Base-by-base conservation (phyloP, 179 eudicot species). In the Silene coronaria region DNA sequence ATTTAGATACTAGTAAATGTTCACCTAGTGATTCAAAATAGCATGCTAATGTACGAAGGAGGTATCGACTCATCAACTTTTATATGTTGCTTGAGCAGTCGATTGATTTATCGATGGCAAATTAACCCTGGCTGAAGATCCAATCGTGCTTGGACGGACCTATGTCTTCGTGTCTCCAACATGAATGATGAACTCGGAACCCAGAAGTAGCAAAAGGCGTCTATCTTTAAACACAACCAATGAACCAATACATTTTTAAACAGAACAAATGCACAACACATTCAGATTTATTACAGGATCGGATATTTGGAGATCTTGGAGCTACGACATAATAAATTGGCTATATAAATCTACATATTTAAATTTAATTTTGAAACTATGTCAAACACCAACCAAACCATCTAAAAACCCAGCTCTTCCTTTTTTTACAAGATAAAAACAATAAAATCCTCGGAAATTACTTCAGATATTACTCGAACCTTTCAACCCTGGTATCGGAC, bases 311-410 rank as follows among this genome's bases (percentile, higher is more conserved):
- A 53, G 21, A 53, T 4, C 58, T 53, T 53, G 58, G 58, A 53
- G 58, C 58, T 53, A 53, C 58, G 58, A 21, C 58, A 53, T 53
- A 16, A 53, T 53, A 53, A 53, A 53, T 16, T 17, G 58, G 21
- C 78, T 73, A 77, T 51, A 68, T 77, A 46, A 74, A 70, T 81
- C 79, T 81, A 78, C 81, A 81, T 71, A 77, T 63, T 69, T 65
- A 36, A 70, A 70, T 74, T 13, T 16, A 76, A 77, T 70, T 63
- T 75, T 55, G 69, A 71, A 53, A 74, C 81, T 75, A 82, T 67
- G 48, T 58, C 79, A 75, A 75, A 78, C 84, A 70, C 27, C 84
- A 78, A 70, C 27, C 84, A 78, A 70, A 75, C 78, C 75, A 65
- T 70, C 79, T 75, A 63, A 27, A 71, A 71, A 61, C 72, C 74